A percentile compares a stretch with the other conserved stretches of the same genome.
phyloP scores from a whole-genome alignment of 2,329 filamentous ascomycete species.

The Fusarium sp. region DNA sequence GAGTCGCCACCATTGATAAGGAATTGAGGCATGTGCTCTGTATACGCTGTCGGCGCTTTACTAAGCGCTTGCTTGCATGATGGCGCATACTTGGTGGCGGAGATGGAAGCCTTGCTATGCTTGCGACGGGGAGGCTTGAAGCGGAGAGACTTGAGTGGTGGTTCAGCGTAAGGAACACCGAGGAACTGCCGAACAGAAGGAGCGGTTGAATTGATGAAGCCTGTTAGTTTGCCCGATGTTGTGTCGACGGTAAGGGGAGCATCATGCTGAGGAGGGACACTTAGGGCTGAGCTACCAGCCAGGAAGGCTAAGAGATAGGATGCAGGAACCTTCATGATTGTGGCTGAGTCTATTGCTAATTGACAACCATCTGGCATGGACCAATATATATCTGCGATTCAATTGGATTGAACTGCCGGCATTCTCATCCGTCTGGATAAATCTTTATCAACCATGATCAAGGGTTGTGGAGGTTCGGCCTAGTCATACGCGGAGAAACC shows the following conservation, averaged over 20 bases:
- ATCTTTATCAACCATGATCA: slow-evolving; percentile 13
- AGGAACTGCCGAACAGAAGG: slow-evolving; percentile 14
- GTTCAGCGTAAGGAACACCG: slow-evolving; percentile 13
- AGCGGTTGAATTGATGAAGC: slow-evolving; percentile 8
- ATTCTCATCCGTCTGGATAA: slow-evolving; percentile 1
- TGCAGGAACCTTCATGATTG: slow-evolving; percentile 1
- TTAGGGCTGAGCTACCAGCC: background rate
- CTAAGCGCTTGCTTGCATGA: slow-evolving; percentile 18
- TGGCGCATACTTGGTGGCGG: slow-evolving; percentile 8
- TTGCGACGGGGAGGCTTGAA: slow-evolving; percentile 16
- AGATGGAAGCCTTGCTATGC: background rate
- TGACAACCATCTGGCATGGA: too few species aligned
- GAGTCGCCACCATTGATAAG: slow-evolving; percentile 10
- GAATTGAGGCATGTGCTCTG: slow-evolving; percentile 12
- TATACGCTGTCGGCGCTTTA: slow-evolving; percentile 10
- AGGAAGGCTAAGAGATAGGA: background rate
- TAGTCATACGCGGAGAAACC: slow-evolving; percentile 12
- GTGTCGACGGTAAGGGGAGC: background rate
- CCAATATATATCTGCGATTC: background rate
- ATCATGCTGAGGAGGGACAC: background rate
- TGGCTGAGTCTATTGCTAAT: too few species aligned
- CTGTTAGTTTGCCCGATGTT: slow-evolving; percentile 6
- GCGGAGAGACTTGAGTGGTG: slow-evolving; percentile 11
- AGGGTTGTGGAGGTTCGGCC: background rate
- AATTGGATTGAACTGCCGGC: background rate